These are phyloP conservation scores for Lizanozyma gosingica DNA, from an alignment of 1,139 yeast genomes.

Conservation along the genomic window DNA sequence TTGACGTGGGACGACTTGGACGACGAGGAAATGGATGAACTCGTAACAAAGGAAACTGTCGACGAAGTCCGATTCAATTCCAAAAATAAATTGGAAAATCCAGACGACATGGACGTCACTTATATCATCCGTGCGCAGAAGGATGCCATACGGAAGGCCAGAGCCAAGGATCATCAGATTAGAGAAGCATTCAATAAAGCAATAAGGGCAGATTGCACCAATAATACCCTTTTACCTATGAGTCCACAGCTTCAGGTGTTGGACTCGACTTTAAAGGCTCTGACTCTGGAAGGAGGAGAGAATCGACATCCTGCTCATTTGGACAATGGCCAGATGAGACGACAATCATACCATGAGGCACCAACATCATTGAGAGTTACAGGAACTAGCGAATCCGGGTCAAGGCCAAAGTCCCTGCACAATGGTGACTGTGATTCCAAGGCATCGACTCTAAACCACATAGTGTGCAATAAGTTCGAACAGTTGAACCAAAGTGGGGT, in stretches of 20 bases:
- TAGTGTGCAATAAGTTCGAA: background rate
- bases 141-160: constrained; percentile 29
- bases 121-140: constrained; percentile 37
- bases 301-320: too few species aligned
- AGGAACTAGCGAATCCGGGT: too few species aligned
- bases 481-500: background rate
- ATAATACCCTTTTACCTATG: background rate
- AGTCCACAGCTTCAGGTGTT: background rate
- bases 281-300: too few species aligned
- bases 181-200: constrained; percentile 23
- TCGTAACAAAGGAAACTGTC: constrained; percentile 31
- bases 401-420: too few species aligned
- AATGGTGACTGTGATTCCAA: too few species aligned
- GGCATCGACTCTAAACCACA: background rate
- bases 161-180: constrained; percentile 29
- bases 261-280: too few species aligned
- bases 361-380: too few species aligned
- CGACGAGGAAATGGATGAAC: constrained; percentile 32
- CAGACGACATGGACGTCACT: constrained; percentile 34
- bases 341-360: too few species aligned
- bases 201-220: constrained; percentile 5
- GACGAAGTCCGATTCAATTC: constrained; percentile 38
- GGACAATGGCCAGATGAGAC: too few species aligned
- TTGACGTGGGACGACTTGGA: constrained; percentile 54
- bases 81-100: constrained; percentile 22